Evolutionary conservation across 179 eudicot species (phyloP).

Genomic region (Silene vulgaris): DNA sequence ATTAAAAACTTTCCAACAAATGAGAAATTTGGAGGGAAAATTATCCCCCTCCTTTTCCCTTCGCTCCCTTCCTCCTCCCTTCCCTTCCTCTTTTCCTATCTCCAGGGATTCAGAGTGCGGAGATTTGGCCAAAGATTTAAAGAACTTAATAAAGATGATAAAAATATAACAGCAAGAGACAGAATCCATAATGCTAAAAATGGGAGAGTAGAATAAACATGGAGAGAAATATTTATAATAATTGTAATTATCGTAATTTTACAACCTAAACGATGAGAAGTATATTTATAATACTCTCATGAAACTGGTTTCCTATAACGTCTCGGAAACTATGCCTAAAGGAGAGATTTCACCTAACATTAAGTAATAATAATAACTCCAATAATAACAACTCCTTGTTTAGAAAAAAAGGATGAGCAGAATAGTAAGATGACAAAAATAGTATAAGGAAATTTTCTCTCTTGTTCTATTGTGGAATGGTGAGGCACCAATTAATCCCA

Average conservation of each 20-base stretch:
- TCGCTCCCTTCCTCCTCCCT: background rate
- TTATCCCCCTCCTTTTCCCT: background rate
- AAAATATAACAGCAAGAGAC: background rate
- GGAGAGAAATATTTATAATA: background rate
- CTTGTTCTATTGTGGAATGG: background rate
- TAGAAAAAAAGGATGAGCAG: background rate
- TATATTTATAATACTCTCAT: background rate
- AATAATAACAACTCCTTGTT: background rate
- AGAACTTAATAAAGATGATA: background rate
- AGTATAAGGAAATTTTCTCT: background rate
- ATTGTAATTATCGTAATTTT: background rate
- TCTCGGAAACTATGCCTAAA: background rate
- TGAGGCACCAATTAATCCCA: slow-evolving; percentile 4
- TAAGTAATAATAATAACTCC: background rate
- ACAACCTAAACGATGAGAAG: background rate
- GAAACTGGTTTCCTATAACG: background rate
- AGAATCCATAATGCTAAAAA: background rate
- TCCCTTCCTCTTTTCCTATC: background rate
- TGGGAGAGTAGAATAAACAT: background rate
- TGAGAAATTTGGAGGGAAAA: background rate
- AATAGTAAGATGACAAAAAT: background rate
- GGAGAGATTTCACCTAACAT: background rate
- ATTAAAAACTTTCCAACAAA: background rate
- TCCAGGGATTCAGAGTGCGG: too few species aligned
- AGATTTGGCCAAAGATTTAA: background rate